Percentiles rank a stretch among this genome's conserved stretches.
Evolutionary conservation across 306 rosid species (phyloP).

Genomic region (Acacia crassicarpa): DNA sequence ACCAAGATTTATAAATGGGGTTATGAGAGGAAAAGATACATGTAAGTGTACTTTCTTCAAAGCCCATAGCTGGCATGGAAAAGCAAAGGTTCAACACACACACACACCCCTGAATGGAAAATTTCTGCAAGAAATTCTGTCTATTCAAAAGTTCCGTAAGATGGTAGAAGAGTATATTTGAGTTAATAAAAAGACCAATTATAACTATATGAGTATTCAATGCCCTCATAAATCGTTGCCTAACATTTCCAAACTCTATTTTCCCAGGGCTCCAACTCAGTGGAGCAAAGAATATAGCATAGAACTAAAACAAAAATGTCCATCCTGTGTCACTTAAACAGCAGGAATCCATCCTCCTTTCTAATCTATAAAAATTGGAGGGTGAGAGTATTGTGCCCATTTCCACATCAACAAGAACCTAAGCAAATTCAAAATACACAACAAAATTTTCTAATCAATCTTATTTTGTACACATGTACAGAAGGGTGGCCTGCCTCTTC

Average conservation of each 20-base stretch:
- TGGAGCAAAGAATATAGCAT: slow-evolving; percentile 65
- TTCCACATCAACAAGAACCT: slow-evolving; percentile 50
- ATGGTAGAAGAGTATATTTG: too few species aligned
- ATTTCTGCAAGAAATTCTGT: too few species aligned
- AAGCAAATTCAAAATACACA: slow-evolving; percentile 25
- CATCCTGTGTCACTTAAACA: slow-evolving; percentile 34
- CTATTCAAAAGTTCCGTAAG: too few species aligned
- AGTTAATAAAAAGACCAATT: too few species aligned
- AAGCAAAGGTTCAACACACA: too few species aligned
- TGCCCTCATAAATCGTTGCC: too few species aligned
- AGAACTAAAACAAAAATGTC: slow-evolving; percentile 50
- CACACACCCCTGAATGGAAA: too few species aligned
- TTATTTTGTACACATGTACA: slow-evolving; percentile 88
- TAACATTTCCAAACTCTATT: not conserved
- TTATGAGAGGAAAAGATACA: too few species aligned
- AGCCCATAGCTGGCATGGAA: too few species aligned
- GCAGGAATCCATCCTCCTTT: slow-evolving; percentile 42
- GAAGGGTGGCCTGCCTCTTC: slow-evolving; percentile 38
- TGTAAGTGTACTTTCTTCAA: too few species aligned
- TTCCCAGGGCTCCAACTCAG: slow-evolving; percentile 41
- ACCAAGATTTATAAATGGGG: too few species aligned
- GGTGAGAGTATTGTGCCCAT: slow-evolving; percentile 49
- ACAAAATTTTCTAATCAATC: slow-evolving; percentile 73
- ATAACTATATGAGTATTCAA: too few species aligned
- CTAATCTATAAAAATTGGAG: slow-evolving; percentile 53